Evolutionary conservation across 352 stramenopile genomes (phyloP).

Genomic region (Pythium monospermum): DNA sequence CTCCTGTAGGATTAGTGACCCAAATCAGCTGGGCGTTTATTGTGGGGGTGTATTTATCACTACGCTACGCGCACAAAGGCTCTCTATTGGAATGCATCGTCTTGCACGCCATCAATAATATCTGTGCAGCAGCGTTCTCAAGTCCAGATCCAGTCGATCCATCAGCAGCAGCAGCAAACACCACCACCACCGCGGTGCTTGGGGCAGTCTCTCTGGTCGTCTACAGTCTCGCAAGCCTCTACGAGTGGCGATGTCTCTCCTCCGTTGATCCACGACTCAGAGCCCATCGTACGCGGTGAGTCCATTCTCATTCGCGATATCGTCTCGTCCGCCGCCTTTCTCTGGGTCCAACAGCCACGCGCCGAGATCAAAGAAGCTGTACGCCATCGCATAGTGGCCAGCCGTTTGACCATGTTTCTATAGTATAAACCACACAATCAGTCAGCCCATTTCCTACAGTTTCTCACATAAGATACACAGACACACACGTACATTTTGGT

Average conservation of each 20-base stretch:
- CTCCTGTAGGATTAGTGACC: conserved; percentile 22
- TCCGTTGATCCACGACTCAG: neutral
- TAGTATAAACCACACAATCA: conserved; percentile 1
- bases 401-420: conserved; percentile 87
- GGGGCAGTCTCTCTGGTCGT: neutral
- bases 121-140: conserved; percentile 27
- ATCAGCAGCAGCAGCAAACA: neutral
- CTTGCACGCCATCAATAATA: conserved; percentile 58
- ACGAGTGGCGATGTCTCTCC: neutral
- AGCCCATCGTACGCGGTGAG: conserved; percentile 92
- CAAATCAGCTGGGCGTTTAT: conserved; percentile 39
- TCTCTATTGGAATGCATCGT: conserved; percentile 51
- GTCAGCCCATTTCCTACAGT: neutral
- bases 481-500: conserved; percentile 70
- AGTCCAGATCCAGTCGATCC: conserved; percentile 13
- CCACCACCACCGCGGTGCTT: too few species aligned
- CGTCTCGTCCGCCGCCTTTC: conserved; percentile 77
- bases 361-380: conserved; percentile 88
- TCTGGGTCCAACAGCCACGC: conserved; percentile 88
- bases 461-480: too few species aligned
- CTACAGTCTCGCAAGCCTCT: neutral
- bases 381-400: conserved; percentile 92
- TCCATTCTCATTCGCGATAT: conserved; percentile 89
- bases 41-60: conserved; percentile 42
- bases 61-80: conserved; percentile 27